Conservation (phyloP, 768 basidiomycete genomes). For the Mycena maculata region DNA sequence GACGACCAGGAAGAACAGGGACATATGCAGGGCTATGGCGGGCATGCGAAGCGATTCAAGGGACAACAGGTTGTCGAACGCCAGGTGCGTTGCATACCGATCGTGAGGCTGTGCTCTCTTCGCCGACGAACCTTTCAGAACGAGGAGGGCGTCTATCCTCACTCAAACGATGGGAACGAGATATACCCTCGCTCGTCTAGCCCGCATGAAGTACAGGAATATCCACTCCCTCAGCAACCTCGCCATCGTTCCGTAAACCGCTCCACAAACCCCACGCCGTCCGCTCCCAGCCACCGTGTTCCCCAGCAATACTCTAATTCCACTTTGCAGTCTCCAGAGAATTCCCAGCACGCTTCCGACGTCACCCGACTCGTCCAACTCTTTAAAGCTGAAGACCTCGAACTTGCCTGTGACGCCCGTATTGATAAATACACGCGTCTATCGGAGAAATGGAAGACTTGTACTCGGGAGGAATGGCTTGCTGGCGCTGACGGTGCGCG, state of each 20-base stretch:
- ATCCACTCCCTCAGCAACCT: constrained; percentile 4
- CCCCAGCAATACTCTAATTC: constrained; percentile 3
- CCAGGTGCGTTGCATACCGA: neutral
- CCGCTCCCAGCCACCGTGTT: neutral
- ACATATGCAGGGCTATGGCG: constrained; percentile 11
- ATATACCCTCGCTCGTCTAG: constrained; percentile 17
- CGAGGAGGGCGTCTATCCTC: constrained; percentile 7
- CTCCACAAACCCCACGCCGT: neutral
- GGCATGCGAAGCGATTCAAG: constrained; percentile 23
- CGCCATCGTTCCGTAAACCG: neutral
- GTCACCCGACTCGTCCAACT: constrained; percentile 11
- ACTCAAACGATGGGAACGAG: constrained; percentile 8
- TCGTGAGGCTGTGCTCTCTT: neutral
- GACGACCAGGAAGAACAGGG: constrained; percentile 13
- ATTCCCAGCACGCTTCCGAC: neutral
- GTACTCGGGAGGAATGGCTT: constrained; percentile 64
- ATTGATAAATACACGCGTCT: constrained; percentile 57
- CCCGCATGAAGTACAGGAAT: constrained; percentile 15
- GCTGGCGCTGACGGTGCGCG: constrained; percentile 62
- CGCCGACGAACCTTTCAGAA: neutral
- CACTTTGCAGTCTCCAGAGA: neutral
- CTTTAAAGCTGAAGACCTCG: constrained; percentile 17
- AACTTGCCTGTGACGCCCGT: constrained; percentile 45
- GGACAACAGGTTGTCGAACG: neutral
- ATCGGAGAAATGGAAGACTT: constrained; percentile 60